Evolutionary conservation across 257 asterid species (phyloP).

Genomic region (Knoxia roxburghii): DNA sequence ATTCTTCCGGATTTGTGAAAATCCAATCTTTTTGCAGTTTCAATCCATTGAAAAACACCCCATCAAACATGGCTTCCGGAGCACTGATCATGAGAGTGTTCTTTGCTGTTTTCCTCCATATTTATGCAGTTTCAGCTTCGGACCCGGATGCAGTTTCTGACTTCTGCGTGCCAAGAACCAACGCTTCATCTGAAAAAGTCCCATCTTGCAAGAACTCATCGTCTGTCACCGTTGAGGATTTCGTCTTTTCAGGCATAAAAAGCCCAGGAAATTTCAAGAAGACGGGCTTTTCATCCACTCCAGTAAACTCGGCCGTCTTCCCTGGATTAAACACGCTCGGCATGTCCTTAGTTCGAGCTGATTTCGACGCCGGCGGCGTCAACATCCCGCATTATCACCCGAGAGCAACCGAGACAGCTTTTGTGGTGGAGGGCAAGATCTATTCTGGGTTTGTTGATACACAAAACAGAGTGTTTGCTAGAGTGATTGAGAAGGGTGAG

Average conservation of each 20-base stretch:
- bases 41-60: conserved; percentile 14
- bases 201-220: conserved; percentile 71
- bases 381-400: conserved; percentile 81
- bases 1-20: background rate
- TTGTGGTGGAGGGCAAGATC: conserved; percentile 61
- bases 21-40: conserved; percentile 2
- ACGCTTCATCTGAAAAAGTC: conserved; percentile 41
- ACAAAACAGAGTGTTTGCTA: conserved; percentile 47
- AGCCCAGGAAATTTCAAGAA: conserved; percentile 28
- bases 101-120: conserved; percentile 26
- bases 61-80: conserved; percentile 28
- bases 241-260: conserved; percentile 48
- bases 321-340: conserved; percentile 78
- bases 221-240: conserved; percentile 52
- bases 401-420: conserved; percentile 65
- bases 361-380: conserved; percentile 52
- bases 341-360: conserved; percentile 68
- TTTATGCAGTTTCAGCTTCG: conserved; percentile 33
- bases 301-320: conserved; percentile 48
- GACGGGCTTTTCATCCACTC: conserved; percentile 59
- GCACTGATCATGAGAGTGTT: conserved; percentile 3
- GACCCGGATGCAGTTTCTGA: conserved; percentile 69
- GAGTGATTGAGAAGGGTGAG: conserved; percentile 65
- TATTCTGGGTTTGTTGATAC: conserved; percentile 79
- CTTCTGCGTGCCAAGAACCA: conserved; percentile 63